Conservation (phyloP, 2,329 filamentous ascomycete genomes). For the Plectosphaerella plurivora region DNA sequence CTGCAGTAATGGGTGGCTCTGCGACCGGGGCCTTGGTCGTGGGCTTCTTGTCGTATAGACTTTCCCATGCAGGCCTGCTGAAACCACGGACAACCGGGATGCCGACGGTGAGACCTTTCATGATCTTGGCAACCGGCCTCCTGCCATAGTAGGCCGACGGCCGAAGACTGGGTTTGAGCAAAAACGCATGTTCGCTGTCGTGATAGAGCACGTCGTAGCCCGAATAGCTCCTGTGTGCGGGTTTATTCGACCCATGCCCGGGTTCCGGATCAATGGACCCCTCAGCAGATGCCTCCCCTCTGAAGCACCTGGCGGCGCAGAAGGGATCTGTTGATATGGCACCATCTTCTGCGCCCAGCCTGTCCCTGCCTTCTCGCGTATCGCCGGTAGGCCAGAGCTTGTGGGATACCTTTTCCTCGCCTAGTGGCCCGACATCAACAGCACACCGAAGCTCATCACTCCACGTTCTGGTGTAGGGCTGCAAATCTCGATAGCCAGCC, state of each 20-base stretch:
- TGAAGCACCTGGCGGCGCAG: conserved; percentile 56
- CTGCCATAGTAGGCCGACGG: conserved; percentile 83
- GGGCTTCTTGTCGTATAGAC: conserved; percentile 51
- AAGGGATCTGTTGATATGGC: conserved; percentile 49
- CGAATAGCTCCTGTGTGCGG: conserved; percentile 55
- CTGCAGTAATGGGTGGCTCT: conserved; percentile 1
- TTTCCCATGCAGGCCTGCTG: conserved; percentile 71
- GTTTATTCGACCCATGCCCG: conserved; percentile 29
- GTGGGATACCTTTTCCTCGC: conserved; percentile 87
- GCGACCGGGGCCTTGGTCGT: not conserved
- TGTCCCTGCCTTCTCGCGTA: conserved; percentile 14
- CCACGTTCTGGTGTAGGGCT: conserved; percentile 90
- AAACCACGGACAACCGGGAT: conserved; percentile 89
- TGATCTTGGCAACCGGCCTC: conserved; percentile 76
- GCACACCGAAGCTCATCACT: conserved; percentile 86
- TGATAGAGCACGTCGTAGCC: conserved; percentile 85
- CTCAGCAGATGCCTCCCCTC: conserved; percentile 54
- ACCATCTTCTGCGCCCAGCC: conserved; percentile 21
- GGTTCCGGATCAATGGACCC: conserved; percentile 35
- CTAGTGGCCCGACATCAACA: conserved; percentile 80
- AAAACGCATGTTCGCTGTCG: conserved; percentile 69
- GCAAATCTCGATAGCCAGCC: conserved; percentile 80
- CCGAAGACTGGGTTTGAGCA: conserved; percentile 79
- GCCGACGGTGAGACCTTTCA: conserved; percentile 77
- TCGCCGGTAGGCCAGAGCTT: conserved; percentile 69